A percentile compares a stretch with the other conserved stretches of the same genome.
Conservation (phyloP, 164 flowering plant genomes). For the Tinospora cordifolia region DNA sequence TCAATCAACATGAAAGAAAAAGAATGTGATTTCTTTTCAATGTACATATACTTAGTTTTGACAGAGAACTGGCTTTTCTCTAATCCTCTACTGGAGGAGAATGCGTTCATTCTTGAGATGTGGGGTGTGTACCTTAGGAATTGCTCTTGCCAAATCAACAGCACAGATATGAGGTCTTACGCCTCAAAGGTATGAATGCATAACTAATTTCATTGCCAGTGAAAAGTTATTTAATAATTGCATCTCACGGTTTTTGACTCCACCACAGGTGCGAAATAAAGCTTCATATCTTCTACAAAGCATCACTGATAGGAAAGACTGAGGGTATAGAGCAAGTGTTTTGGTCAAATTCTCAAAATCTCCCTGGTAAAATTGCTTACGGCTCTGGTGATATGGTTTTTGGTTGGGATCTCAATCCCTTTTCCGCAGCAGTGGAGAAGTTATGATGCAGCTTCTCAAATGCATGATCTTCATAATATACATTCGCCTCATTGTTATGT, state of each 20-base stretch:
- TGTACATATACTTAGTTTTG: conserved; percentile 59
- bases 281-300: conserved; percentile 75
- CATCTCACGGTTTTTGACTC: neutral
- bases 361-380: neutral
- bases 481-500: too few species aligned
- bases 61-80: conserved; percentile 65
- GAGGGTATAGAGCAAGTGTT: conserved; percentile 7
- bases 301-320: conserved; percentile 19
- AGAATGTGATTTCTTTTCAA: conserved; percentile 46
- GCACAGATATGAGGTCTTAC: conserved; percentile 63
- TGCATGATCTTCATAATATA: neutral
- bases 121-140: conserved; percentile 60
- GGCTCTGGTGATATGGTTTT: neutral
- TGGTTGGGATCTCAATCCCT: too few species aligned
- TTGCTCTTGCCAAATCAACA: conserved; percentile 62
- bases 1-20: conserved; percentile 56
- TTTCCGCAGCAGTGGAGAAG: neutral
- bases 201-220: neutral
- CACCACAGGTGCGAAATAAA: conserved; percentile 67
- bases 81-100: conserved; percentile 29
- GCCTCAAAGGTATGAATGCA: conserved; percentile 60
- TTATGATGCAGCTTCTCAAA: neutral
- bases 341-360: neutral
- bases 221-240: neutral
- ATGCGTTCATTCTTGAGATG: conserved; percentile 37